A percentile compares a stretch with the other conserved stretches of the same genome.
Evolutionary conservation across 1,284 basidiomycete genomes (phyloP).

Genomic region (Salmacisia buchloeana): DNA sequence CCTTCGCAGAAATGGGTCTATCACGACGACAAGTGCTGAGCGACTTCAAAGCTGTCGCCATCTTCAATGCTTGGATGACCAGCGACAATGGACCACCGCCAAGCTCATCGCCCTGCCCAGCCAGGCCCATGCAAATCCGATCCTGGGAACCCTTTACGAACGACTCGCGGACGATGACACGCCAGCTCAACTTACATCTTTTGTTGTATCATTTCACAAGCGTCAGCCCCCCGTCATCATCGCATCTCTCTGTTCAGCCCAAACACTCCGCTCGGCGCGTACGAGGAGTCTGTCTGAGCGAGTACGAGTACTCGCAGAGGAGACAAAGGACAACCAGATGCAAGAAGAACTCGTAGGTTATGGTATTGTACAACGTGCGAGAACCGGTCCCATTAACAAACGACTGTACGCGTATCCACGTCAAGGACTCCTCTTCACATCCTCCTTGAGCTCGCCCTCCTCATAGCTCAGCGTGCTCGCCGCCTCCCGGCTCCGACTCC

Average conservation of each 20-base stretch:
- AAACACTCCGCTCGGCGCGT: too few relatives aligned
- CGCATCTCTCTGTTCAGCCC: too few relatives aligned
- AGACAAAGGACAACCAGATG: not conserved
- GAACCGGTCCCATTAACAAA: not conserved
- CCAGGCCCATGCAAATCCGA: not conserved
- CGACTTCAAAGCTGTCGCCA: not conserved
- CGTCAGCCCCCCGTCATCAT: too few relatives aligned
- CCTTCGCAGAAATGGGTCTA: not conserved
- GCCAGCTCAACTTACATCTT: too few relatives aligned
- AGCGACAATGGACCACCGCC: too few relatives aligned
- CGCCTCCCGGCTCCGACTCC: not conserved
- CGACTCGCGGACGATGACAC: too few relatives aligned
- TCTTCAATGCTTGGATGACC: too few relatives aligned
- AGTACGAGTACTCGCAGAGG: not conserved
- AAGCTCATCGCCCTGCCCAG: too few relatives aligned
- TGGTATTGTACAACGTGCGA: not conserved
- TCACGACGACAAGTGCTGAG: not conserved
- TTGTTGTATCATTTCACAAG: conserved; percentile 5
- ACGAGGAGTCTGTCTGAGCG: not conserved
- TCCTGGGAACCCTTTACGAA: too few relatives aligned
- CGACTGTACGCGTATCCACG: too few relatives aligned
- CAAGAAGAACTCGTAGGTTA: not conserved
- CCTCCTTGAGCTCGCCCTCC: not conserved
- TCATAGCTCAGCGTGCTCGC: conserved; percentile 4
- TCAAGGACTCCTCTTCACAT: conserved; percentile 7